phyloP scores from a whole-genome alignment of 1,284 basidiomycete genomes.

The Cryptococcus amylolentus region DNA sequence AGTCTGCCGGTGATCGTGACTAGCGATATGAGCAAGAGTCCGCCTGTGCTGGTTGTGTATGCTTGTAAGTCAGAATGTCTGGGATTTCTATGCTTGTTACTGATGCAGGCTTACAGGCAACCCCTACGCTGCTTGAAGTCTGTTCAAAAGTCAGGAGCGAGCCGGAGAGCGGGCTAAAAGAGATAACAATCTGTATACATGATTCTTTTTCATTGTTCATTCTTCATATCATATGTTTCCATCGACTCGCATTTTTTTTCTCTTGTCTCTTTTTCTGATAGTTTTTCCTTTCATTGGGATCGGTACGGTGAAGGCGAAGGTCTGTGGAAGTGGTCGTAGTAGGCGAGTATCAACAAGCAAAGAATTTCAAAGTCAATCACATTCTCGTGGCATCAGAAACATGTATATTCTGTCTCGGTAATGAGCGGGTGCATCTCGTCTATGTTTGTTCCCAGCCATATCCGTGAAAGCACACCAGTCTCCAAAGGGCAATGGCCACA shows the following conservation, averaged over 20 bases:
- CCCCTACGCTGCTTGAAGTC: conserved; percentile 15
- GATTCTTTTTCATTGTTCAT: neutral
- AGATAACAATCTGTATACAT: neutral
- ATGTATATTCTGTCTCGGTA: conserved; percentile 1
- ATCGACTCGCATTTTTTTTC: neutral
- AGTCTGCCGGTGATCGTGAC: conserved; percentile 89
- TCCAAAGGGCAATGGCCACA: conserved; percentile 12
- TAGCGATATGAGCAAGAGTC: conserved; percentile 87
- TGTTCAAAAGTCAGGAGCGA: neutral
- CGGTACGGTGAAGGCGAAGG: neutral
- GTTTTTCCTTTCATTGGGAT: neutral
- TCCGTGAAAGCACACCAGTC: conserved; percentile 10
- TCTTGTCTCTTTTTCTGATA: neutral
- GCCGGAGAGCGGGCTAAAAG: neutral
- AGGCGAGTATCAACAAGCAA: neutral
- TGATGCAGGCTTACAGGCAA: conserved; percentile 12
- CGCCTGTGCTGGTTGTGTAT: conserved; percentile 75
- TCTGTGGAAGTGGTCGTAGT: neutral
- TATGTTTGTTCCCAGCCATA: conserved; percentile 8
- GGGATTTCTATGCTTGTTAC: neutral
- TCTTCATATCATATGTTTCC: neutral
- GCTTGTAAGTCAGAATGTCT: conserved; percentile 29
- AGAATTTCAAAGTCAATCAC: neutral
- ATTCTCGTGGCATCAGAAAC: neutral
- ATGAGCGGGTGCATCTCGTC: neutral